Conservation (phyloP, 2,329 filamentous ascomycete species). For the Ophiostoma sp. region DNA sequence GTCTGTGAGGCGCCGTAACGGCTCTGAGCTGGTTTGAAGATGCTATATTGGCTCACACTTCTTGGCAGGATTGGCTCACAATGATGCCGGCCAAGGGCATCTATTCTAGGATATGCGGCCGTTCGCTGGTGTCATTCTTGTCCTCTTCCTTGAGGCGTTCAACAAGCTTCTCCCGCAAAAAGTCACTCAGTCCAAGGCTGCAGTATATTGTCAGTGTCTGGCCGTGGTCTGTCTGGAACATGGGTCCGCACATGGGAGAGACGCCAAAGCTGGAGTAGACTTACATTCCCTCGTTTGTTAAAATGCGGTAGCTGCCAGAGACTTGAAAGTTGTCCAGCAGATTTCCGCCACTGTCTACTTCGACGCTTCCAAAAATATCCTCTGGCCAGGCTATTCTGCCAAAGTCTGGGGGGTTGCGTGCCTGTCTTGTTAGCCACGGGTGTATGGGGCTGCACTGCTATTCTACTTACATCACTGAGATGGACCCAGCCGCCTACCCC, state of each 20-base stretch:
- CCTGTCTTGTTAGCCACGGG: conserved; percentile 25
- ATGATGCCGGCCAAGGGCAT: not conserved
- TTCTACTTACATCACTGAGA: conserved; percentile 48
- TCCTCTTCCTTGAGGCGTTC: conserved; percentile 51
- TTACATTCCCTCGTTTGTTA: conserved; percentile 64
- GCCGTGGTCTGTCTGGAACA: conserved; percentile 26
- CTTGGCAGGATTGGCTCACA: not conserved
- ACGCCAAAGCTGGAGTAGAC: conserved; percentile 33
- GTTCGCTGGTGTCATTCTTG: conserved; percentile 31
- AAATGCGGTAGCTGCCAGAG: conserved; percentile 46
- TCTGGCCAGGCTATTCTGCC: conserved; percentile 65
- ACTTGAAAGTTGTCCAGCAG: conserved; percentile 28
- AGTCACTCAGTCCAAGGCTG: conserved; percentile 52
- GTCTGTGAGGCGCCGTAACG: not conserved
- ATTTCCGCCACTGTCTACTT: conserved; percentile 52
- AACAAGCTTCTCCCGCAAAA: conserved; percentile 49
- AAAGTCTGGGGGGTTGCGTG: conserved; percentile 60
- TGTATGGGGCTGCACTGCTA: not conserved
- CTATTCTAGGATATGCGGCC: conserved; percentile 25
- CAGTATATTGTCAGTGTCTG: conserved; percentile 28
- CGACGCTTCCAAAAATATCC: conserved; percentile 63
- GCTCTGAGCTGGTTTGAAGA: not conserved
- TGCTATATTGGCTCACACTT: not conserved
- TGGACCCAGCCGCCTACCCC: conserved; percentile 60
- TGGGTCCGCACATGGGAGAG: too few species aligned